These are phyloP conservation scores for Pseudocercospora macadamiae DNA, from an alignment of 2,329 filamentous ascomycete species.

Conservation along the genomic window DNA sequence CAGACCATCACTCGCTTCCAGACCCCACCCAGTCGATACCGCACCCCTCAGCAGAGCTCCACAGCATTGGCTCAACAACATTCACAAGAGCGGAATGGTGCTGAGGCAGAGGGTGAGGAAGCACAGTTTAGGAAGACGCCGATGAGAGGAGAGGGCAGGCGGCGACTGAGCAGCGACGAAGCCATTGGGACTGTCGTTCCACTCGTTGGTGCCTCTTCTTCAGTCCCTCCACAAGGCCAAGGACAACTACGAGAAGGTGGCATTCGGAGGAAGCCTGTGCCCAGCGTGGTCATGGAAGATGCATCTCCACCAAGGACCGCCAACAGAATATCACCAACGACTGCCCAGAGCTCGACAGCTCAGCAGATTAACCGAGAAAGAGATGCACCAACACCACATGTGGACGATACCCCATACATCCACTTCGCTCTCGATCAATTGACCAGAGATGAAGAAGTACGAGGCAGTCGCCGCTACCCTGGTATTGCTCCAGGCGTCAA, in stretches of 20 bases:
- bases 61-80: slow-evolving; percentile 15
- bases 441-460: slow-evolving; percentile 70
- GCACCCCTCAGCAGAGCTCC: slow-evolving; percentile 38
- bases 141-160: slow-evolving; percentile 38
- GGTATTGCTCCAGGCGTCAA: slow-evolving; percentile 26
- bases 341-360: slow-evolving; percentile 37
- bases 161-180: slow-evolving; percentile 29
- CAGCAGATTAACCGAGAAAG: slow-evolving; percentile 34
- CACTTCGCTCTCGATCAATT: slow-evolving; percentile 87
- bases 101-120: slow-evolving; percentile 26
- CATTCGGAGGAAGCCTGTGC: slow-evolving; percentile 40
- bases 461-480: slow-evolving; percentile 56
- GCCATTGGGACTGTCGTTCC: slow-evolving; percentile 9
- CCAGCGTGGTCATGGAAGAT: slow-evolving; percentile 37
- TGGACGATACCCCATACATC: slow-evolving; percentile 86
- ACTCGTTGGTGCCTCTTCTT: slow-evolving; percentile 6
- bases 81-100: slow-evolving; percentile 26
- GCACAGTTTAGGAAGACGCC: slow-evolving; percentile 33
- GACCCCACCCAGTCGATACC: slow-evolving; percentile 40
- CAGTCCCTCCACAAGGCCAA: neutral
- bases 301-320: slow-evolving; percentile 6
- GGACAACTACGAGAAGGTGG: slow-evolving; percentile 27
- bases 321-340: slow-evolving; percentile 25
- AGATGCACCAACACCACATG: slow-evolving; percentile 67
- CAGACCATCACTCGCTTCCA: slow-evolving; percentile 36